phyloP scores from a whole-genome alignment of 140 eudicot genomes.

The Ambrosia hybrid region DNA sequence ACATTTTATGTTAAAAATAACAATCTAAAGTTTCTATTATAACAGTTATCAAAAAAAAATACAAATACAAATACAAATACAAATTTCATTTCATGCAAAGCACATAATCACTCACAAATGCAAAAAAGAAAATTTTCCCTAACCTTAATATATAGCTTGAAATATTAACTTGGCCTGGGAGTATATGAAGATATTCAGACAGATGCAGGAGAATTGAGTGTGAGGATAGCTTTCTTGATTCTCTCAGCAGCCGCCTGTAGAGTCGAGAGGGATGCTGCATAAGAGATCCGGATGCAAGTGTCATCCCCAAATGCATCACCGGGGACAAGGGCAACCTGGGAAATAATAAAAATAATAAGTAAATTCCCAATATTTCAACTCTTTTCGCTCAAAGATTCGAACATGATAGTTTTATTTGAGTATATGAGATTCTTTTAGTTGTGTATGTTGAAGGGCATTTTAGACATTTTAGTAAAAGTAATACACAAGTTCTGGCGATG shows the following conservation, averaged over 20 bases:
- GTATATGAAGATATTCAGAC: constrained; percentile 35
- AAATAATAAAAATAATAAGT: neutral
- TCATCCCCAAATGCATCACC: constrained; percentile 99
- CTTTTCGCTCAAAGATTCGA: neutral
- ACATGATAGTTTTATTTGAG: neutral
- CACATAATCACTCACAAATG: neutral
- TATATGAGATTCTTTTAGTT: constrained; percentile 6
- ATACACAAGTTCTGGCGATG: neutral
- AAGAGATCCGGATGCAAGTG: constrained; percentile 84
- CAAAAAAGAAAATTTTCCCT: constrained; percentile 8
- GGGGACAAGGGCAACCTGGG: constrained; percentile 96
- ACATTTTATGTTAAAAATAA: neutral
- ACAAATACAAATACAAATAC: constrained; percentile 21
- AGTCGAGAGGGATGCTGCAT: constrained; percentile 79
- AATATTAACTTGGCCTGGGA: neutral
- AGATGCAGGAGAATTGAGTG: constrained; percentile 46
- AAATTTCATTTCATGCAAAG: constrained; percentile 10
- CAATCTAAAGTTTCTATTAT: neutral
- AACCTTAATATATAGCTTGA: constrained; percentile 5
- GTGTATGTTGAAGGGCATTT: neutral
- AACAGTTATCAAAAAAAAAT: constrained; percentile 2
- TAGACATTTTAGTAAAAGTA: neutral
- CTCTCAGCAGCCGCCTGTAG: constrained; percentile 68
- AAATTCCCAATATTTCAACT: neutral
- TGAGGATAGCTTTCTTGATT: constrained; percentile 61